These are phyloP conservation scores for Trichoderma virens DNA, from an alignment of 495 filamentous ascomycete genomes.

Conservation along the genomic window DNA sequence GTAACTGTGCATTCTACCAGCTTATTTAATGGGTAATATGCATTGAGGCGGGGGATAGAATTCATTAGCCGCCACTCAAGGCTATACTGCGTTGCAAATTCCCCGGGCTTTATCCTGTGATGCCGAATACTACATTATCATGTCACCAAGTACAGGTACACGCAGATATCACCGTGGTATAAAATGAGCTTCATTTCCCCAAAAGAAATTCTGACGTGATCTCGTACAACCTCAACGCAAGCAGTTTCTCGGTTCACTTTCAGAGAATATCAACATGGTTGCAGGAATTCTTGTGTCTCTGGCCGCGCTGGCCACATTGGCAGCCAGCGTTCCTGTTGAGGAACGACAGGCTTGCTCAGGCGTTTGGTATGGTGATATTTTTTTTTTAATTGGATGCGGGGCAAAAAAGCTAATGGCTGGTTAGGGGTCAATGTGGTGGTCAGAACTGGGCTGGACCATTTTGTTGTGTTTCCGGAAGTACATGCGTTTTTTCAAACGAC, in stretches of 20 bases:
- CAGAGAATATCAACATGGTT: background rate
- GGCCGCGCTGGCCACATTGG: slow-evolving; percentile 16
- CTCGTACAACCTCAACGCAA: background rate
- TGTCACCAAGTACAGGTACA: background rate
- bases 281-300: slow-evolving; percentile 16
- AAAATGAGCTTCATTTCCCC: background rate
- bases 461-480: slow-evolving; percentile 26
- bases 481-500: slow-evolving; percentile 27
- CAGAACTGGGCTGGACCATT: slow-evolving; percentile 32
- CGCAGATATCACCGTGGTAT: background rate
- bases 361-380: slow-evolving; percentile 14
- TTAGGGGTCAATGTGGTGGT: slow-evolving; percentile 37
- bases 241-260: background rate
- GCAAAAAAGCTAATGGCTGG: background rate
- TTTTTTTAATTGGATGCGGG: background rate
- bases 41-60: background rate
- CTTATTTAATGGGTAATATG: background rate
- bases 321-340: slow-evolving; percentile 14
- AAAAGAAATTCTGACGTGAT: background rate
- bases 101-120: background rate
- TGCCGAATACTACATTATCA: background rate
- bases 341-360: slow-evolving; percentile 17
- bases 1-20: background rate
- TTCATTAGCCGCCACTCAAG: slow-evolving; percentile 4
- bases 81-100: background rate